Base-by-base conservation (phyloP, 2,329 filamentous ascomycete species). In the Blumeria hordei region DNA sequence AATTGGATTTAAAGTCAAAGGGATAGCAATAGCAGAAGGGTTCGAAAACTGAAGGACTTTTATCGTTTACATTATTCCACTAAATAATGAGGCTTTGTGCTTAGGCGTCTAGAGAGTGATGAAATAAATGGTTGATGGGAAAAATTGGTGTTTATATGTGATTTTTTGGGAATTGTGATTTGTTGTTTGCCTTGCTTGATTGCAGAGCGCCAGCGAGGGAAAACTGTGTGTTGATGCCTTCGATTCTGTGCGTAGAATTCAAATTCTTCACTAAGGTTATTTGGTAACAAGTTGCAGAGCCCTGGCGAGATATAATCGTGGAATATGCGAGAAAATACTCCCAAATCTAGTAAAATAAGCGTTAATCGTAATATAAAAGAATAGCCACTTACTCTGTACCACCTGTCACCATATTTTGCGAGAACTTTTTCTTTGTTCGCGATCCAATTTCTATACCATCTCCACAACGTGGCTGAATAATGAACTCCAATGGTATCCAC, bases 391-490 rank as follows among this genome's bases (percentile, higher is more conserved):
- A 88, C 85, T 69, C 90, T 81, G 78, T 85, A 98, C 92, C 92
- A 98, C 66, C 85, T 77, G 66, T 83, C 81, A 65, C 92, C 92
- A 67, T 96, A 96, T 76, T 95, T 96, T 66, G 85, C 87, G 69
- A 84, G 78, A 58, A 95, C 85, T 74, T 94, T 93, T 57, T 94
- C 86, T 62, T 77, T 75, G 76, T 96, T 96, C 70, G 75, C 87
- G 68, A 95, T 77, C 92, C 92, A 96, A 77, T 96, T 96, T 61
- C 92, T 78, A 75, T 96, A 96, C 92, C 92, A 96, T 66, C 85
- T 79, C 92, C 92, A 96, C 59, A 98, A 73, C 33, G 92, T 96
- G 54, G 88, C 88, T 53, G 87, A 94, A 73, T 95, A 96, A 74
- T 96, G 92, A 45, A 96, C 87, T 65, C 92, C 90, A 63, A 96